Base-by-base conservation (phyloP, 495 filamentous ascomycete species). In the Penicillium maclennaniae region DNA sequence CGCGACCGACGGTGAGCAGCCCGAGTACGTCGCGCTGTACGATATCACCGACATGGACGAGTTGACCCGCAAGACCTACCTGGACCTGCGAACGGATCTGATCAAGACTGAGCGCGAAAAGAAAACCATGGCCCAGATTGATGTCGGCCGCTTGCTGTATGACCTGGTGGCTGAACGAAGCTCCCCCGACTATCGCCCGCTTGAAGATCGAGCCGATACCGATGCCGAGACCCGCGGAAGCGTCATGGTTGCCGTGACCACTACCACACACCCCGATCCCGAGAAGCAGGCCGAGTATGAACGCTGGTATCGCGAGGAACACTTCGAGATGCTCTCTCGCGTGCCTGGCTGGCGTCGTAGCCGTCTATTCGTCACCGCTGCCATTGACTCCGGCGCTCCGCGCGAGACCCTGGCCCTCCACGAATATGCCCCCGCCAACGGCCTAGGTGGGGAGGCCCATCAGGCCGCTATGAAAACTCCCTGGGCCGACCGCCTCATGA, bases 1-100 rank as follows among this genome's bases (percentile, higher is more conserved):
- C 10, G 86, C 86, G 17, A 78, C 64, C 44, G 88, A 91, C 67
- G 66, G 58, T 39, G 53, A 62, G 43, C 46, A 68, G 31, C 87
- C 87, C 7, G 79, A 84, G 56, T 92, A 86, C 75, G 77, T 91
- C 63, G 89, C 89, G 23, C 67, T 83, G 56, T 93, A 93, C 76
- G 88, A 93, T 60, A 83, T 91, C 62, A 85, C 82, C 44, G 81
- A 87, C 60, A 87, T 89, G 81, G 69, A 75, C 45, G 81, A 82
- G 53, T 71, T 92, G 58, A 79, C 80, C 34, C 83, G 83, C 53
- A 62, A 73, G 59, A 77, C 79, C 20, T 93, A 93, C 66, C 81
- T 83, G 14, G 71, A 78, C 25, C 74, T 93, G 43, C 82, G 88
- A 47, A 80, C 73, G 9, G 71, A 78, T 28, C 71, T 75, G 25